Percentiles rank a stretch among this genome's conserved stretches.
Conservation (phyloP, 495 filamentous ascomycete species). For the Aspergillus sparsus region DNA sequence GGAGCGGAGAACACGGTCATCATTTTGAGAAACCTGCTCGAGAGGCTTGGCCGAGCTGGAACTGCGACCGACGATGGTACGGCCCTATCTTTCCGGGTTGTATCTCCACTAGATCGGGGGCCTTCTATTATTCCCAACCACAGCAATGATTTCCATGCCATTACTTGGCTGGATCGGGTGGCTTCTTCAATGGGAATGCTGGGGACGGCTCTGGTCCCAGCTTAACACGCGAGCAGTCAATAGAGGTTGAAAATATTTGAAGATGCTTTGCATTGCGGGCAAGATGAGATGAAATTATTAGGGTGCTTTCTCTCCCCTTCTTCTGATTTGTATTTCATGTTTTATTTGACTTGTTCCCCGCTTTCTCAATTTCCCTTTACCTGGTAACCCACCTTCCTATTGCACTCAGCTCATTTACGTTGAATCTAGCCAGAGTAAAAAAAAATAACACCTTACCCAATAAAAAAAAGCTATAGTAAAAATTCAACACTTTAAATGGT, state of each 20-base stretch:
- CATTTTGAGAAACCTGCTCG: slow-evolving; percentile 20
- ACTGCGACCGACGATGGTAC: slow-evolving; percentile 14
- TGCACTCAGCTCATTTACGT: too few species aligned
- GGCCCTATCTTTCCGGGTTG: slow-evolving; percentile 18
- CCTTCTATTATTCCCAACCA: slow-evolving; percentile 7
- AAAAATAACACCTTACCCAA: too few species aligned
- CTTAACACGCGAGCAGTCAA: background rate
- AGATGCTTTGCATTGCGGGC: background rate
- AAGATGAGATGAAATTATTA: too few species aligned
- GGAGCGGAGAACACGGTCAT: slow-evolving; percentile 30
- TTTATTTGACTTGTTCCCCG: too few species aligned
- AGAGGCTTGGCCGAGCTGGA: slow-evolving; percentile 6
- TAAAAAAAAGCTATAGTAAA: too few species aligned
- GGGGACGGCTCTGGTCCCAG: slow-evolving; percentile 9
- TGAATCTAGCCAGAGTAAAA: too few species aligned
- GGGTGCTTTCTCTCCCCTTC: too few species aligned
- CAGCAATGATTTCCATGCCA: slow-evolving; percentile 23
- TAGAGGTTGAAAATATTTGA: background rate
- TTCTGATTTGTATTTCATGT: too few species aligned
- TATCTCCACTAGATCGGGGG: slow-evolving; percentile 16
- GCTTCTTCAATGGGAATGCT: slow-evolving; percentile 31
- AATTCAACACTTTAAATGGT: too few species aligned
- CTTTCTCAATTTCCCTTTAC: too few species aligned
- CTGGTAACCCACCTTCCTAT: too few species aligned
- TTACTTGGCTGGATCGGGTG: slow-evolving; percentile 41